Base-by-base conservation (phyloP, 441 rosid genomes). In the Macaranga tanarius region DNA sequence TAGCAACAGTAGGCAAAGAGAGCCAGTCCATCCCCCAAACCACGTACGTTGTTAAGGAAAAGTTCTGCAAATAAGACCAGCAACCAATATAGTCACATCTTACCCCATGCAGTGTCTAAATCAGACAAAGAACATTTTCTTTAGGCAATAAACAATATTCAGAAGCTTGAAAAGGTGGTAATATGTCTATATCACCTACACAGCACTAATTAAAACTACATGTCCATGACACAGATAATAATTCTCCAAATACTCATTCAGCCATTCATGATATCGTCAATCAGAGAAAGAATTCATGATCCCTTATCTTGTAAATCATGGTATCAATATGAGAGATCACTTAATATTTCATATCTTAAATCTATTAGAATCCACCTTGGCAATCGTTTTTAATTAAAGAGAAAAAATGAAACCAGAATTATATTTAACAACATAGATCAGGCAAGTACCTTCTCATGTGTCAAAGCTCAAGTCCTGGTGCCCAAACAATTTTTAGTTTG, bases 21-120 rank as follows among this genome's bases (percentile, higher is more conserved):
- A 82, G 67, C 91, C 90, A 83, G 88, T 89, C 98, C 98, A 93
- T 92, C 81, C 90, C 97, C 88, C 88, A 65, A 74, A 70, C 69
- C 50, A 72, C 75, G 19, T 71, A 73, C 68, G 65, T 50, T 62
- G 77, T 71, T 67, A 78, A 55, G 56, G 26, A 38, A 71, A 73
- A 55, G 45, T 63, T 74, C 91, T 84, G 81, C 25, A 73, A 26
- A 77, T 50, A 55, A 74, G 22, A 52, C 5, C 57, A 75, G 65
- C 31, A 45, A 62, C 17, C 42, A 15, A 5, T 12, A 13, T 10
- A 56, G 23, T 38, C 38, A 69, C 72, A 20, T 17, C 4, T 23
- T 40, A 22, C 20, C 22, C 45, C 51, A 38, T 50, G 1, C 11
- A 17, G 8, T 45, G 38, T 34, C 38, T 34, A 55, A 9, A 44